A percentile compares a stretch with the other conserved stretches of the same genome.
phyloP scores from a whole-genome alignment of 2,329 filamentous ascomycete species.

The Ceratocystis eucalypticola region DNA sequence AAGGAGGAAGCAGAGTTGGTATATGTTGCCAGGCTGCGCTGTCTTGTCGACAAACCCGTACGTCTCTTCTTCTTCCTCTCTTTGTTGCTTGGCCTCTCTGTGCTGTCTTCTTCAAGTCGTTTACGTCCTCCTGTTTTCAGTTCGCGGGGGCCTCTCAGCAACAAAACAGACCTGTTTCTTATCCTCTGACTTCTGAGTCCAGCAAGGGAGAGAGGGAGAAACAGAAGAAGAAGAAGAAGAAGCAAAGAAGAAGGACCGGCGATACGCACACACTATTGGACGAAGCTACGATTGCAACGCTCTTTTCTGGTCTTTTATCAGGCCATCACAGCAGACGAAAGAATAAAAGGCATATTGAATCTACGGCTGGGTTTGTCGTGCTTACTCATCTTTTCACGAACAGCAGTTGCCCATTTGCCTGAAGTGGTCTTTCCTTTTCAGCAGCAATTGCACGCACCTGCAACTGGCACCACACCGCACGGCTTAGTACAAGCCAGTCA shows the following conservation, averaged over 20 bases:
- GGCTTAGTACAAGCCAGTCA: neutral
- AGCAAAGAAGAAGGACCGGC: neutral
- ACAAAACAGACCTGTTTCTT: neutral
- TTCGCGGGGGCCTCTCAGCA: neutral
- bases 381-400: neutral
- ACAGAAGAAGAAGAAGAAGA: neutral
- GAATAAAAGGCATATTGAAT: neutral
- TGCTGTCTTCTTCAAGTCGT: neutral
- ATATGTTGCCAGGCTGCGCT: conserved; percentile 8
- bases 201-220: neutral
- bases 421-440: conserved; percentile 3
- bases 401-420: neutral
- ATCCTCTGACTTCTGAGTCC: neutral
- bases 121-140: neutral
- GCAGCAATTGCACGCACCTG: neutral
- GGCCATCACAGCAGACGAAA: neutral
- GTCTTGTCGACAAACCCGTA: neutral
- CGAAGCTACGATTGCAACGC: neutral
- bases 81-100: neutral
- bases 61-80: neutral
- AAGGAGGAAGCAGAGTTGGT: conserved; percentile 1
- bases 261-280: neutral
- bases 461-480: neutral
- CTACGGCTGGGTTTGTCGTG: neutral
- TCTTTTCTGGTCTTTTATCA: neutral